phyloP scores from a whole-genome alignment of 768 basidiomycete species.

The Leucocoprinus birnbaumii region DNA sequence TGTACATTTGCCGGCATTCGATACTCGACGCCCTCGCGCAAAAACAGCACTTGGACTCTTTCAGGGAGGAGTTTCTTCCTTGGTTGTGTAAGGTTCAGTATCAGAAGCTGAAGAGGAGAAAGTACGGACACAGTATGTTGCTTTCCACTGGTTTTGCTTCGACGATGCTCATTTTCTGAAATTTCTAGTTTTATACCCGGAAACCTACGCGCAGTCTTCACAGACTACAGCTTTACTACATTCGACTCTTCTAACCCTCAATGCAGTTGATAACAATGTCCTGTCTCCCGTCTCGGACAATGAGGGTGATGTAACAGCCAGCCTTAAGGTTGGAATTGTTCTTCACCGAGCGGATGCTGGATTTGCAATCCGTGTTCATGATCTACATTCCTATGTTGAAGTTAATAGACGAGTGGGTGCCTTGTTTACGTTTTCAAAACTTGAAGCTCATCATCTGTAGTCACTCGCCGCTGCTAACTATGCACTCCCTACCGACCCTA shows the following conservation, averaged over 20 bases:
- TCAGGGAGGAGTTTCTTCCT: slow-evolving; percentile 88
- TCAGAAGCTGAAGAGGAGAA: slow-evolving; percentile 53
- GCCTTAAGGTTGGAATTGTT: slow-evolving; percentile 62
- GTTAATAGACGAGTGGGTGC: slow-evolving; percentile 70
- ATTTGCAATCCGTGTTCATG: slow-evolving; percentile 72
- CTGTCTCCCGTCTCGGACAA: slow-evolving; percentile 43
- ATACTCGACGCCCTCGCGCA: slow-evolving; percentile 70
- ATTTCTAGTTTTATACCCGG: slow-evolving; percentile 38
- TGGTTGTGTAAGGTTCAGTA: slow-evolving; percentile 91
- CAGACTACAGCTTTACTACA: slow-evolving; percentile 55
- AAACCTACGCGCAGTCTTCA: slow-evolving; percentile 35
- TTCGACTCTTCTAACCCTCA: slow-evolving; percentile 37
- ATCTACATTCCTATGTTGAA: slow-evolving; percentile 72
- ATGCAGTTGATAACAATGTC: slow-evolving; percentile 18
- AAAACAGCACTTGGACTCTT: slow-evolving; percentile 72
- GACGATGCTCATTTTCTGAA: slow-evolving; percentile 7
- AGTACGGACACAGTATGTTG: slow-evolving; percentile 53
- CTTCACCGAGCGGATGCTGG: slow-evolving; percentile 53
- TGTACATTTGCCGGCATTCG: slow-evolving; percentile 80
- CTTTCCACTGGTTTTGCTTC: not conserved
- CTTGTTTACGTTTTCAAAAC: not conserved
- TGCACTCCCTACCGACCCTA: slow-evolving; percentile 54
- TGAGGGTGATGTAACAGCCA: slow-evolving; percentile 32
- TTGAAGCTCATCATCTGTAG: slow-evolving; percentile 27
- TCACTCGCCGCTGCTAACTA: slow-evolving; percentile 51